These are phyloP conservation scores for Cnidoscolus chayamansa DNA, from an alignment of 441 rosid genomes.

Conservation along the genomic window DNA sequence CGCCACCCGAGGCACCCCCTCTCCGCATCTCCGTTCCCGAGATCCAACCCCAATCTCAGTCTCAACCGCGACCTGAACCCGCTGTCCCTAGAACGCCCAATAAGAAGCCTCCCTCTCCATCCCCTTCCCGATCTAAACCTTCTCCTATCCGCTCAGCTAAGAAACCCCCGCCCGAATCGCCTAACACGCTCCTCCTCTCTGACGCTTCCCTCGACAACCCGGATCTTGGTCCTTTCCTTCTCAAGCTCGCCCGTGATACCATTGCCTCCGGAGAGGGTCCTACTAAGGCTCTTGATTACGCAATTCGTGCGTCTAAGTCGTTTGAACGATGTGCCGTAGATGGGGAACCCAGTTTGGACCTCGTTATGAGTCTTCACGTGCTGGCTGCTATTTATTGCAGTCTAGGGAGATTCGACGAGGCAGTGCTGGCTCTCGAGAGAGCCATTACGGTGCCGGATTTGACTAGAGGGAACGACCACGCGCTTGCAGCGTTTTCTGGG, in stretches of 20 bases:
- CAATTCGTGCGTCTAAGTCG: conserved; percentile 82
- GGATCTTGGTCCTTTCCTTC: conserved; percentile 94
- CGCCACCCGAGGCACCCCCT: conserved; percentile 66
- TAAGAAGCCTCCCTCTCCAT: conserved; percentile 39
- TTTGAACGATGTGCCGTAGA: conserved; percentile 75
- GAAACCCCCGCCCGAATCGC: conserved; percentile 70
- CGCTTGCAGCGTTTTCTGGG: conserved; percentile 80
- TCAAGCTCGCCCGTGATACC: conserved; percentile 85
- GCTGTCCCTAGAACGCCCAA: conserved; percentile 36
- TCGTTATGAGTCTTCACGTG: conserved; percentile 95
- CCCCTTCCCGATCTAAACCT: conserved; percentile 77
- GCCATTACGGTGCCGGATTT: conserved; percentile 69
- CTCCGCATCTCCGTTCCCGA: conserved; percentile 59
- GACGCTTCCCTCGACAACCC: conserved; percentile 90
- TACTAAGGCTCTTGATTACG: conserved; percentile 75
- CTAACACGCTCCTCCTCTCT: conserved; percentile 27
- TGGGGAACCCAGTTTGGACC: conserved; percentile 79
- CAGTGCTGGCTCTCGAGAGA: conserved; percentile 71
- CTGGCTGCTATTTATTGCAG: conserved; percentile 91
- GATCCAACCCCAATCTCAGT: conserved; percentile 34
- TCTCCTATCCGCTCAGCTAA: conserved; percentile 63
- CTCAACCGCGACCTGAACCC: conserved; percentile 41
- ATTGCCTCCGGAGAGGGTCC: conserved; percentile 95
- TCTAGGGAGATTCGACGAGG: conserved; percentile 86
- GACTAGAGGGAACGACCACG: conserved; percentile 66